Percentiles rank a stretch among this genome's conserved stretches.
These are phyloP conservation scores for Rosa multiflora DNA, from an alignment of 306 rosid genomes.

Conservation along the genomic window DNA sequence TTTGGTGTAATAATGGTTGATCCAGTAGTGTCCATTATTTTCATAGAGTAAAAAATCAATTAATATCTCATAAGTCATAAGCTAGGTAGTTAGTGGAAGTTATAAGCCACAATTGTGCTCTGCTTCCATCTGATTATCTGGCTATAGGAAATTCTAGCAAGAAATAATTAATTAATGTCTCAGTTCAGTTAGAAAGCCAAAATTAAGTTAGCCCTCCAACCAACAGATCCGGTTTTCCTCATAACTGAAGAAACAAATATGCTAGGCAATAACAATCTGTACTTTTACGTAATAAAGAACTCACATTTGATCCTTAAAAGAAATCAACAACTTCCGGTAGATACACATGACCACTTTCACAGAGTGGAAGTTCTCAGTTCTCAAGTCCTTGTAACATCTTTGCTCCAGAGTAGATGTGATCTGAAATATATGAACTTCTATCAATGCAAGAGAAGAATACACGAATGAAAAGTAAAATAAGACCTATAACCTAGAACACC, in stretches of 20 bases:
- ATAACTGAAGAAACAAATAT: neutral
- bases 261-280: neutral
- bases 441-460: neutral
- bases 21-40: neutral
- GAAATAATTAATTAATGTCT: neutral
- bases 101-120: neutral
- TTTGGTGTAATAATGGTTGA: neutral
- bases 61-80: neutral
- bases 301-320: conserved; percentile 88
- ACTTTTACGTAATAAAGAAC: conserved; percentile 34
- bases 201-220: conserved; percentile 5
- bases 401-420: conserved; percentile 81
- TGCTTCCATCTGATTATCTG: conserved; percentile 1
- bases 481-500: neutral
- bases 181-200: neutral
- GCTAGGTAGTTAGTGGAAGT: neutral
- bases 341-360: conserved; percentile 75
- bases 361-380: conserved; percentile 65
- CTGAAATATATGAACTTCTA: conserved; percentile 39
- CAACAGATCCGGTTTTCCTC: neutral
- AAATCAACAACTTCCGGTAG: conserved; percentile 70
- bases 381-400: conserved; percentile 79
- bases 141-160: conserved; percentile 3
- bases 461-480: neutral
- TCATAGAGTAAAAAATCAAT: neutral